Percentiles rank a stretch among this genome's conserved stretches.
These are phyloP conservation scores for Colletotrichum tabaci DNA, from an alignment of 2,329 filamentous ascomycete genomes.

Conservation along the genomic window DNA sequence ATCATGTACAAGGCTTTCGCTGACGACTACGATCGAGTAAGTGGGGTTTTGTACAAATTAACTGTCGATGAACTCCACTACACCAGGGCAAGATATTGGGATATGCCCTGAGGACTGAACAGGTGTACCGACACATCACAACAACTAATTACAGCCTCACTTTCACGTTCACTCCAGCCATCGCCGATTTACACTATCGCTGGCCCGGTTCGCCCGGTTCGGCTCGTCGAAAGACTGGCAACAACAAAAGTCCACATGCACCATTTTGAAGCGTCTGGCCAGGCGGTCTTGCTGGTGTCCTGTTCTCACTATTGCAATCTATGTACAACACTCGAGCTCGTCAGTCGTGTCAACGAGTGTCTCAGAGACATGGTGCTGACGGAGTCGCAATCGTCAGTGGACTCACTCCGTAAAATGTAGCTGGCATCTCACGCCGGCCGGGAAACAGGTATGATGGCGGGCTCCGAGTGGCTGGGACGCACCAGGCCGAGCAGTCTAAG, in stretches of 20 bases:
- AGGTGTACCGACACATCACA: slow-evolving; percentile 8
- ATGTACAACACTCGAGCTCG: slow-evolving; percentile 1
- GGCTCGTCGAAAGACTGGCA: not conserved
- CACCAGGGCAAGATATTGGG: slow-evolving; percentile 29
- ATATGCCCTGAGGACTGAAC: slow-evolving; percentile 31
- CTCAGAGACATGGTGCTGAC: not conserved
- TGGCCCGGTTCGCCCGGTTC: not conserved
- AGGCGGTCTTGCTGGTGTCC: not conserved
- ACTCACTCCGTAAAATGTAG: not conserved
- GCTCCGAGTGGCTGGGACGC: slow-evolving; percentile 7
- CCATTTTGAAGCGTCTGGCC: not conserved
- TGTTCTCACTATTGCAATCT: not conserved
- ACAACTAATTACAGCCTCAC: slow-evolving; percentile 15
- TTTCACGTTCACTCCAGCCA: slow-evolving; percentile 1
- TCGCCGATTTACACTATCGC: not conserved
- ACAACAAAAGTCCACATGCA: not conserved
- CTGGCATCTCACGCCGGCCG: not conserved
- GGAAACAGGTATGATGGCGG: not conserved
- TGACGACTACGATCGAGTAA: slow-evolving; percentile 17
- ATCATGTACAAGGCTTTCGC: slow-evolving; percentile 10
- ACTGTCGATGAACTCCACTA: slow-evolving; percentile 16
- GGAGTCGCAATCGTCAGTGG: slow-evolving; percentile 1
- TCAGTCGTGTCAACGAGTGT: slow-evolving; percentile 3
- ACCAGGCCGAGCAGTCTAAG: not conserved
- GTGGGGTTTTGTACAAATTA: slow-evolving; percentile 10